phyloP scores from a whole-genome alignment of 257 asterid genomes.

The Solanum chmielewskii region DNA sequence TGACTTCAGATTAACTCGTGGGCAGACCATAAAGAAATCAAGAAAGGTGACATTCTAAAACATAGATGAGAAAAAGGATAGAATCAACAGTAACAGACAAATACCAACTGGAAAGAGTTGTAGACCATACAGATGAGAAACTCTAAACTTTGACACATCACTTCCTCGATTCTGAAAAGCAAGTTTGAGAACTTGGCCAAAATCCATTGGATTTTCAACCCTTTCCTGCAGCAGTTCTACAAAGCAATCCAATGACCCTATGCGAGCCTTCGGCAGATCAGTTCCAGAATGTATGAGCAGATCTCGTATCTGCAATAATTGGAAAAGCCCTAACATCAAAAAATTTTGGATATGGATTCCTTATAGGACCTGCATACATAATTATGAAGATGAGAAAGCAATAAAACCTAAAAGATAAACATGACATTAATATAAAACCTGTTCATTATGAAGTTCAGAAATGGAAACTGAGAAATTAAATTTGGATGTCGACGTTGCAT shows the following conservation, averaged over 20 bases:
- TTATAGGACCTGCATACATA: not conserved
- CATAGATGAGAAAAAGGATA: not conserved
- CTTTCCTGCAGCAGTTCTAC: constrained; percentile 75
- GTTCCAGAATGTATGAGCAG: constrained; percentile 65
- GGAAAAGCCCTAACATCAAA: constrained; percentile 23
- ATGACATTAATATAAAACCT: constrained; percentile 33
- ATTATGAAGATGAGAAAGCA: not conserved
- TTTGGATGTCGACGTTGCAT: constrained; percentile 75
- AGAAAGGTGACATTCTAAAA: not conserved
- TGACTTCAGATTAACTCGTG: not conserved
- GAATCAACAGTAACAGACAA: constrained; percentile 3
- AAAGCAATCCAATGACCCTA: constrained; percentile 51
- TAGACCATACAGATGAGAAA: constrained; percentile 84
- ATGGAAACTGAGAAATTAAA: constrained; percentile 75
- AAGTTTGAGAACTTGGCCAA: constrained; percentile 64
- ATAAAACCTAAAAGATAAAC: not conserved
- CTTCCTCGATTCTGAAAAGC: constrained; percentile 76
- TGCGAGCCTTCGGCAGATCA: constrained; percentile 38
- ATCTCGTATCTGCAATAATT: constrained; percentile 61
- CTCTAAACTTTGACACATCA: constrained; percentile 49
- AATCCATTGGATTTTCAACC: constrained; percentile 84
- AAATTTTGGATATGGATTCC: not conserved
- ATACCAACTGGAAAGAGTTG: constrained; percentile 3
- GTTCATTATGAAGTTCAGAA: constrained; percentile 84
- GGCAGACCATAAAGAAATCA: not conserved